Evolutionary conservation across 257 asterid species (phyloP).

Genomic region (Coffea canephora): DNA sequence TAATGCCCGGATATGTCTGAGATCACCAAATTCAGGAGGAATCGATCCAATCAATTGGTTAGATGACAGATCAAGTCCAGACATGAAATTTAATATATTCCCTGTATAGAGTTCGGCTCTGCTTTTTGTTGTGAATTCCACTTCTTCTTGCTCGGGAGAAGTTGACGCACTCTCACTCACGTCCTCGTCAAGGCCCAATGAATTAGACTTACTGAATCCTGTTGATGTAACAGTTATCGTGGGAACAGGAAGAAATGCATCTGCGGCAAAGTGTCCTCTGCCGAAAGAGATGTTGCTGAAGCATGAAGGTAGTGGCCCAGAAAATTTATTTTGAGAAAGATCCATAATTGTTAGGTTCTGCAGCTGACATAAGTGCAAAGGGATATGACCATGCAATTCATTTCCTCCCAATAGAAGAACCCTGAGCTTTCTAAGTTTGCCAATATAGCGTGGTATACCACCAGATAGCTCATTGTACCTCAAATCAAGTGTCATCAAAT

Average conservation of each 20-base stretch:
- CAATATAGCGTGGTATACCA: not conserved
- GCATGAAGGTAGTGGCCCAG: conserved; percentile 18
- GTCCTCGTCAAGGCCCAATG: not conserved
- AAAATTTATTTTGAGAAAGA: conserved; percentile 13
- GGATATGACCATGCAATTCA: conserved; percentile 4
- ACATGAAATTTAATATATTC: conserved; percentile 18
- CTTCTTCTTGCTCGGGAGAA: not conserved
- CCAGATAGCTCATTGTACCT: conserved; percentile 17
- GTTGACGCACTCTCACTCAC: not conserved
- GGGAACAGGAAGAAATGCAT: not conserved
- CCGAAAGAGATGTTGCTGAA: conserved; percentile 15
- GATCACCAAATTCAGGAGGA: not conserved
- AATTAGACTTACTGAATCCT: too few relatives aligned
- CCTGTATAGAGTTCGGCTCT: conserved; percentile 7
- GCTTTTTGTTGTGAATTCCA: conserved; percentile 12
- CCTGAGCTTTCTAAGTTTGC: not conserved
- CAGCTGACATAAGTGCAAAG: conserved; percentile 7
- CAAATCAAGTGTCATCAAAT: conserved; percentile 2
- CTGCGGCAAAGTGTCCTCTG: not conserved
- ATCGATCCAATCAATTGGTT: conserved; percentile 12
- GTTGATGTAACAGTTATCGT: not conserved
- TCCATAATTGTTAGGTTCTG: conserved; percentile 6
- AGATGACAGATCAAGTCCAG: conserved; percentile 18
- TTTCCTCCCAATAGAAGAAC: conserved; percentile 19
- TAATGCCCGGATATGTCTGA: not conserved